A percentile compares a stretch with the other conserved stretches of the same genome.
These are phyloP conservation scores for Xylariaceae sp. DNA, from an alignment of 2,329 filamentous ascomycete genomes.

Conservation along the genomic window DNA sequence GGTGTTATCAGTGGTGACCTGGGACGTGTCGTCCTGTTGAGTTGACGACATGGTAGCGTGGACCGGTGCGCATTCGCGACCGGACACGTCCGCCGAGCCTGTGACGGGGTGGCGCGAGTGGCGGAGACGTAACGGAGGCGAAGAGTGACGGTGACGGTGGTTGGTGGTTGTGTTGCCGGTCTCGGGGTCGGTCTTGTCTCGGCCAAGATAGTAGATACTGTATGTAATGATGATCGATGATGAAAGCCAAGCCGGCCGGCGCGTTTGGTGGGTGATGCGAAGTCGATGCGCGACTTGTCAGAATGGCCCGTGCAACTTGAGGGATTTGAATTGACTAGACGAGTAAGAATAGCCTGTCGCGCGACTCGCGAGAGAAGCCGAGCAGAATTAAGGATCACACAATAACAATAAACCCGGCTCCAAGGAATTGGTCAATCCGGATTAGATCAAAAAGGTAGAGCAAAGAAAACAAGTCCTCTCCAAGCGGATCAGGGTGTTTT, in stretches of 20 bases:
- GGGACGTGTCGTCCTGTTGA: not conserved
- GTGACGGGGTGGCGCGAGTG: conserved; percentile 2
- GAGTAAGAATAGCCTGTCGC: too few species aligned
- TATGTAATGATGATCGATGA: conserved; percentile 18
- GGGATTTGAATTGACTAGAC: too few species aligned
- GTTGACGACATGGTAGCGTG: conserved; percentile 22
- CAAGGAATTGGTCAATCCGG: not conserved
- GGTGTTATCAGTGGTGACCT: conserved; percentile 18
- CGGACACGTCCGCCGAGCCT: conserved; percentile 9
- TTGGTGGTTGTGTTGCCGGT: conserved; percentile 10
- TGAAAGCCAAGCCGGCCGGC: conserved; percentile 30
- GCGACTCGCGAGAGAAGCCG: not conserved
- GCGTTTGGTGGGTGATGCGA: conserved; percentile 12
- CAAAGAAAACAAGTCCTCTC: too few species aligned
- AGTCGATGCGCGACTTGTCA: not conserved
- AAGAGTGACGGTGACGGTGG: conserved; percentile 1
- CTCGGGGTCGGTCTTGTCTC: conserved; percentile 1
- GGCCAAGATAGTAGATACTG: conserved; percentile 15
- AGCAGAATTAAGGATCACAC: too few species aligned
- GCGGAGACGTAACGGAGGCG: not conserved
- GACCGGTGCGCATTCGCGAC: conserved; percentile 7
- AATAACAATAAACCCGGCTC: too few species aligned
- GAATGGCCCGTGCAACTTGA: too few species aligned
- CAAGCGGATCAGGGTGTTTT: too few species aligned
- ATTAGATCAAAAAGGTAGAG: too few species aligned